Evolutionary conservation across 176 grass and related monocot species (phyloP).

Genomic region (maize (Zea mays)): DNA sequence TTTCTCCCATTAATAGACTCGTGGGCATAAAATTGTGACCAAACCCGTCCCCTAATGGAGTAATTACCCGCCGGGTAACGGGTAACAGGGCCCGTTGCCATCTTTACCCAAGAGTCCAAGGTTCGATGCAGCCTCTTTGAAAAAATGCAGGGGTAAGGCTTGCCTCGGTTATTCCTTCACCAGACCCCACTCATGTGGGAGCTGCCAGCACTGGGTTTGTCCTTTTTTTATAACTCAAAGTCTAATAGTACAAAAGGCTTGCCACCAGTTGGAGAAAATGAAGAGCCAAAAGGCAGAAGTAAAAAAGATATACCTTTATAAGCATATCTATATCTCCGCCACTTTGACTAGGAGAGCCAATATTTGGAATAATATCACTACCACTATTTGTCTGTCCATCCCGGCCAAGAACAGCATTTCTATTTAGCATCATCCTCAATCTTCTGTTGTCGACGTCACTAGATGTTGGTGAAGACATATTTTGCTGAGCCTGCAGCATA

Average conservation of each 20-base stretch:
- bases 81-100: no score
- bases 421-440: conserved; percentile 78
- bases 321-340: conserved; percentile 70
- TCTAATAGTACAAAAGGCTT: conserved; percentile 6
- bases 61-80: no score
- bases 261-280: conserved; percentile 23
- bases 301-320: conserved; percentile 60
- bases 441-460: conserved; percentile 79
- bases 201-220: no score
- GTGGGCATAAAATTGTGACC: no score
- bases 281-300: conserved; percentile 9
- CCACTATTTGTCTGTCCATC: conserved; percentile 70
- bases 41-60: no score
- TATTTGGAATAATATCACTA: conserved; percentile 68
- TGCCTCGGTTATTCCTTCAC: no score
- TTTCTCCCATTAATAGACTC: no score
- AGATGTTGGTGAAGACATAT: conserved; percentile 67
- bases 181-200: no score
- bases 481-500: conserved; percentile 73
- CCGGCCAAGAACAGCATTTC: conserved; percentile 62
- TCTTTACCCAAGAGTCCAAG: no score
- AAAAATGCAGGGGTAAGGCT: no score
- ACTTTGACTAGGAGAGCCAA: conserved; percentile 73
- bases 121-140: no score
- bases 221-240: no score